Evolutionary conservation across 805 yeast species (phyloP).

Genomic region (Kodamaea sagamina): DNA sequence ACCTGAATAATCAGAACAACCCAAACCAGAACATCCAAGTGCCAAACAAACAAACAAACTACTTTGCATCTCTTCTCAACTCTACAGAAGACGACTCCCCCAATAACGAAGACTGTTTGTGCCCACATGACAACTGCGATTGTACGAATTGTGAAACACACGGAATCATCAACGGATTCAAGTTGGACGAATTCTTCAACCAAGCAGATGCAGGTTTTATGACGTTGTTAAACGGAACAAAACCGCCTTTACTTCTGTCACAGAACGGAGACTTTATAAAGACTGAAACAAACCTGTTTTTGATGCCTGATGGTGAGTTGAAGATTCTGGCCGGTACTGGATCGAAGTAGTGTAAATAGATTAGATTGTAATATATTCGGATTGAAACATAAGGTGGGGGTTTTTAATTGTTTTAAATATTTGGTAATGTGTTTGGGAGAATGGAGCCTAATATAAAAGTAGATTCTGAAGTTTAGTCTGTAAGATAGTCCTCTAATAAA

Average conservation of each 20-base stretch:
- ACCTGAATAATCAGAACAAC: too few relatives aligned
- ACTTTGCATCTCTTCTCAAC: conserved; percentile 1
- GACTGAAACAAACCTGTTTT: not conserved
- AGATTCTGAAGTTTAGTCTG: too few relatives aligned
- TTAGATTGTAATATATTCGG: conserved; percentile 2
- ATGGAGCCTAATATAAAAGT: too few relatives aligned
- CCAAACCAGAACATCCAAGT: not conserved
- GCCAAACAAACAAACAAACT: not conserved
- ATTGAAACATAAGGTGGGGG: too few relatives aligned
- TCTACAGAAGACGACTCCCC: conserved; percentile 10
- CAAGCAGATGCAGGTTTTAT: not conserved
- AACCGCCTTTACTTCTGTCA: not conserved
- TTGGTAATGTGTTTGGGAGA: too few relatives aligned
- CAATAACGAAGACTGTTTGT: conserved; percentile 20
- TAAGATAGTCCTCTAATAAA: too few relatives aligned
- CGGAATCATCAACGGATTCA: conserved; percentile 45
- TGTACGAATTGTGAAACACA: conserved; percentile 48
- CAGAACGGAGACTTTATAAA: not conserved
- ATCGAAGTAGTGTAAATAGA: not conserved
- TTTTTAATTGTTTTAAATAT: too few relatives aligned
- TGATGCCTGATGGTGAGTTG: not conserved
- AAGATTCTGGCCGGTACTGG: conserved; percentile 4
- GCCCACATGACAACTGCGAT: conserved; percentile 33
- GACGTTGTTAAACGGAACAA: not conserved
- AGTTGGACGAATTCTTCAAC: conserved; percentile 35